Evolutionary conservation across 2,329 filamentous ascomycete species (phyloP).

Genomic region (Fusarium sp.): DNA sequence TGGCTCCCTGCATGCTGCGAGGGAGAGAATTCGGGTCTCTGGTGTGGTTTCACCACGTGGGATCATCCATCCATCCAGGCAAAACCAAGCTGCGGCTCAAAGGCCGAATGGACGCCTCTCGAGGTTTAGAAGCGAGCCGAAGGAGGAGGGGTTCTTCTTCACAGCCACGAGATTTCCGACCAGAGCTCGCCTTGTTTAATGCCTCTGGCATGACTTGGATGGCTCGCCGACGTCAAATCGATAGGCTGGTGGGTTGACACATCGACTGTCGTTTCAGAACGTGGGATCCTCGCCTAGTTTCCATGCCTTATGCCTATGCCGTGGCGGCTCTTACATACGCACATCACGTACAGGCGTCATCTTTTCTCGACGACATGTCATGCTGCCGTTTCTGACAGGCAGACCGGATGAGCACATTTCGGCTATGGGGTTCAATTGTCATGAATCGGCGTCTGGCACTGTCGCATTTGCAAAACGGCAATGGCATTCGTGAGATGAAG

Average conservation of each 20-base stretch:
- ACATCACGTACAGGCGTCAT: conserved; percentile 3
- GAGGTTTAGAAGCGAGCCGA: background rate
- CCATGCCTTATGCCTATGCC: conserved; percentile 13
- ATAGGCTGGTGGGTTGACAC: conserved; percentile 38
- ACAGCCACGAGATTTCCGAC: conserved; percentile 14
- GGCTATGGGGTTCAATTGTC: conserved; percentile 15
- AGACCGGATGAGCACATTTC: conserved; percentile 21
- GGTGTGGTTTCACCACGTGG: conserved; percentile 45
- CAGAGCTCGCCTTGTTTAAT: conserved; percentile 8
- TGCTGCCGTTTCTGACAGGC: conserved; percentile 18
- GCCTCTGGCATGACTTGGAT: conserved; percentile 12
- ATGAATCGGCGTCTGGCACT: conserved; percentile 20
- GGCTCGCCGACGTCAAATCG: conserved; percentile 10
- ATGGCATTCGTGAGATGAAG: conserved; percentile 25
- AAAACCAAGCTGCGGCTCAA: conserved; percentile 29
- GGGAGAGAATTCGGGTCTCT: conserved; percentile 17
- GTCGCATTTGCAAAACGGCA: conserved; percentile 12
- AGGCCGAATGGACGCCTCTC: conserved; percentile 37
- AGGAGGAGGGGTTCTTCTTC: conserved; percentile 12
- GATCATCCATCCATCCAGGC: conserved; percentile 25
- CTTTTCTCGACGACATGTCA: conserved; percentile 26
- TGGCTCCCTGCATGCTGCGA: conserved; percentile 11
- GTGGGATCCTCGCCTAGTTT: background rate
- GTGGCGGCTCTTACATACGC: conserved; percentile 38
- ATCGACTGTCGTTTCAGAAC: conserved; percentile 35